Evolutionary conservation across 768 basidiomycete genomes (phyloP).

Genomic region (Mycena indigotica): DNA sequence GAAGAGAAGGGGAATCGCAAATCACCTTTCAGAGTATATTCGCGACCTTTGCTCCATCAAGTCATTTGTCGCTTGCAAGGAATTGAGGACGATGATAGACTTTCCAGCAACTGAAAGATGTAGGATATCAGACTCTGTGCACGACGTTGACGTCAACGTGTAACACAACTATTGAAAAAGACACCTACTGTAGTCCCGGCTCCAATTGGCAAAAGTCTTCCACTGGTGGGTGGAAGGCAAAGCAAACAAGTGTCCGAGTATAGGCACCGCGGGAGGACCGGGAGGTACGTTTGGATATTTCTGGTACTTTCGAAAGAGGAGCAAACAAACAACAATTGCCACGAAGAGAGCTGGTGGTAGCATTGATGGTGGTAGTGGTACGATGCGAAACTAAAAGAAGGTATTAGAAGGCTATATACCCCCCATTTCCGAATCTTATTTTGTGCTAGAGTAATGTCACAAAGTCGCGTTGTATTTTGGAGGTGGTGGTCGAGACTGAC

Average conservation of each 20-base stretch:
- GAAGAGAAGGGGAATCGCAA: neutral
- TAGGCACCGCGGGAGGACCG: neutral
- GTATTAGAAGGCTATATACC: no score
- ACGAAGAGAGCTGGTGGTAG: no score
- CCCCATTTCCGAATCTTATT: no score
- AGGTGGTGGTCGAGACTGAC: no score
- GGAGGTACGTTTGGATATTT: no score
- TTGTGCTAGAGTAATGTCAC: no score
- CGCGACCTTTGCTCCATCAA: neutral
- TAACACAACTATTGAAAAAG: neutral
- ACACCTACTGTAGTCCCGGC: neutral
- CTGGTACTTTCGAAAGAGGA: no score
- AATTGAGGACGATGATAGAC: neutral
- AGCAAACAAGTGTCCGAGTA: neutral
- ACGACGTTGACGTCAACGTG: neutral
- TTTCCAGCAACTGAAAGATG: neutral
- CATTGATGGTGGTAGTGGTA: no score
- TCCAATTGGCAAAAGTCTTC: neutral
- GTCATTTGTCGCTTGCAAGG: neutral
- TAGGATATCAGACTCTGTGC: neutral
- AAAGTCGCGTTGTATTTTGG: no score
- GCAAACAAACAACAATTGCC: no score
- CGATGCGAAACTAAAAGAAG: no score
- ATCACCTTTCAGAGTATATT: neutral
- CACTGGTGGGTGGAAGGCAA: neutral